Conservation (phyloP, 352 stramenopile genomes). For the Phytophthora quininea region DNA sequence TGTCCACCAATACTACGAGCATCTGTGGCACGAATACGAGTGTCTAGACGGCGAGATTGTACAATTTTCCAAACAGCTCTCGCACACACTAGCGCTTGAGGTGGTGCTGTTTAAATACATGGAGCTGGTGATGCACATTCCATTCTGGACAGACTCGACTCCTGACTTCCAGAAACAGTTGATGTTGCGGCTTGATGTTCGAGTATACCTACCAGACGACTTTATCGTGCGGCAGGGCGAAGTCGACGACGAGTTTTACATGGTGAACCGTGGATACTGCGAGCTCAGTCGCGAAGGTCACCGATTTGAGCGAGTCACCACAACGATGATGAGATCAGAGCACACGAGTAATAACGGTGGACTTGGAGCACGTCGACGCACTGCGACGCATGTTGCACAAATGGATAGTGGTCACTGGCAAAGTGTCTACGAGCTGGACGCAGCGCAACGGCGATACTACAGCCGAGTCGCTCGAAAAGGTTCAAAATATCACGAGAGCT, state of each 20-base stretch:
- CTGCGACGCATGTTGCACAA: neutral
- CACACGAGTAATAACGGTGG: constrained; percentile 14
- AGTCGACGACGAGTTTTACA: constrained; percentile 69
- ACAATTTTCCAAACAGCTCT: constrained; percentile 54
- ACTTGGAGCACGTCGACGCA: constrained; percentile 9
- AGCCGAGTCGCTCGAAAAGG: constrained; percentile 1
- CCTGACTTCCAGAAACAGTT: constrained; percentile 77
- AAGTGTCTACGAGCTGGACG: constrained; percentile 27
- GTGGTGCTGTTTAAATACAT: constrained; percentile 70
- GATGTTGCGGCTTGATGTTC: constrained; percentile 54
- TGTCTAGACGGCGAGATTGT: constrained; percentile 63
- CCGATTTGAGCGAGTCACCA: constrained; percentile 38
- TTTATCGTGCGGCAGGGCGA: constrained; percentile 71
- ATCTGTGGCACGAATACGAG: constrained; percentile 72
- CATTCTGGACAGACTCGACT: constrained; percentile 58
- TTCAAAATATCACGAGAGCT: constrained; percentile 11
- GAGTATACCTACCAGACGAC: constrained; percentile 77
- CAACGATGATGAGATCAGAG: constrained; percentile 6
- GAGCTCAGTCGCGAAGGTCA: constrained; percentile 37
- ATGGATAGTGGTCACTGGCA: constrained; percentile 16
- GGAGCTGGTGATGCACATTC: constrained; percentile 63
- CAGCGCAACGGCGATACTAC: constrained; percentile 27
- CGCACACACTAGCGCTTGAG: constrained; percentile 59
- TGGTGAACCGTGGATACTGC: constrained; percentile 69
- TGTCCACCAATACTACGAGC: constrained; percentile 70